phyloP scores from a whole-genome alignment of 2,329 filamentous ascomycete genomes.

The Scolecobasidium constrictum region DNA sequence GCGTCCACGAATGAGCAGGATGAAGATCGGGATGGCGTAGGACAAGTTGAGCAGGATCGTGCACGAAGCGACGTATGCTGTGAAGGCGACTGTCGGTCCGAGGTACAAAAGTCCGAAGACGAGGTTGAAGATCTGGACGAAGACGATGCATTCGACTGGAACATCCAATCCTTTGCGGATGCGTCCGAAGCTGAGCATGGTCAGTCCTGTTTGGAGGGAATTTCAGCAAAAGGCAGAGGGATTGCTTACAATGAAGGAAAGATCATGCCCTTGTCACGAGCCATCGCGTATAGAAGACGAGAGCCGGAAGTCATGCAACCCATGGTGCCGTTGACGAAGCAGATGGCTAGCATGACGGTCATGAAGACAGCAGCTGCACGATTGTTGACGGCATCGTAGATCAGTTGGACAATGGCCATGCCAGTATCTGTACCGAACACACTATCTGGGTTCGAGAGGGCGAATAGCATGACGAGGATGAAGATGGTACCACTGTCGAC shows the following conservation, averaged over 20 bases:
- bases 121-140: constrained; percentile 32
- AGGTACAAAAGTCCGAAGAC: constrained; percentile 37
- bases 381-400: constrained; percentile 31
- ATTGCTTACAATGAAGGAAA: constrained; percentile 11
- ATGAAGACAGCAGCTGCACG: constrained; percentile 30
- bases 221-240: no score
- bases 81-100: constrained; percentile 36
- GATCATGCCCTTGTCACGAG: constrained; percentile 25
- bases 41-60: constrained; percentile 38
- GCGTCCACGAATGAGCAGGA: constrained; percentile 12
- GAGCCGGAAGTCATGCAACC: constrained; percentile 33
- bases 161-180: constrained; percentile 24
- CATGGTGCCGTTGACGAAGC: constrained; percentile 37
- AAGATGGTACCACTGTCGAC: constrained; percentile 27
- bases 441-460: constrained; percentile 25
- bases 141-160: constrained; percentile 30
- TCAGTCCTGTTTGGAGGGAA: neutral
- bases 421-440: constrained; percentile 28
- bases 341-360: constrained; percentile 30
- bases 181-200: constrained; percentile 9
- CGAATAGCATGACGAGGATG: constrained; percentile 33
- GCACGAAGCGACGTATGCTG: constrained; percentile 34
- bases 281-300: constrained; percentile 35
- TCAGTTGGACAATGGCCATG: constrained; percentile 36
- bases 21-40: constrained; percentile 31